Percentiles rank a stretch among this genome's conserved stretches.
Evolutionary conservation across 2,329 filamentous ascomycete species (phyloP).

Genomic region (Verticillium isaacii): DNA sequence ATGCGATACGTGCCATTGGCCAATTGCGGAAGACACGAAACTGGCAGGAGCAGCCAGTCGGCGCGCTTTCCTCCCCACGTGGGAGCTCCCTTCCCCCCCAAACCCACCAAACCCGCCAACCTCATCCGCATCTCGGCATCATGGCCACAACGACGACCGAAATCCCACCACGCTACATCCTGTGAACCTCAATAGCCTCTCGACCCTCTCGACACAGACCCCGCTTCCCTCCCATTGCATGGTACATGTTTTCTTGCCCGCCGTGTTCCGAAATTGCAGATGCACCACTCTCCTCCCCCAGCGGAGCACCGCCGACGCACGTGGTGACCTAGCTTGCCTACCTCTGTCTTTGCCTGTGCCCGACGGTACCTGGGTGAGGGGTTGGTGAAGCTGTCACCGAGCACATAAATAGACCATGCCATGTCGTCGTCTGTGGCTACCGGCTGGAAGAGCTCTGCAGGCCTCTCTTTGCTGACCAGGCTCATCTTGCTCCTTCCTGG

Average conservation of each 20-base stretch:
- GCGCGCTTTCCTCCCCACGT: not conserved
- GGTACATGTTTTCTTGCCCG: not conserved
- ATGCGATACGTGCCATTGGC: not conserved
- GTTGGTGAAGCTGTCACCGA: not conserved
- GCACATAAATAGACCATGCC: not conserved
- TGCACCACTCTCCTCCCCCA: not conserved
- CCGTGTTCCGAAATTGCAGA: not conserved
- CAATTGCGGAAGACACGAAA: not conserved
- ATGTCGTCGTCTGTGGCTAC: not conserved
- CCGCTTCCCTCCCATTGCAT: not conserved
- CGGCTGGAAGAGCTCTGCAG: not conserved
- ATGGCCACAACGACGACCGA: not conserved
- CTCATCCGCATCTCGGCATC: not conserved
- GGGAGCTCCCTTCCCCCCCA: not conserved
- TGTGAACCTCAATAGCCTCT: not conserved
- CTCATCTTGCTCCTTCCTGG: constrained; percentile 8
- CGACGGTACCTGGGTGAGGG: not conserved
- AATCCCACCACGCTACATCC: not conserved
- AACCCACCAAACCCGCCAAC: not conserved
- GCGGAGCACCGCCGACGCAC: not conserved
- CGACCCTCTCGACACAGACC: not conserved
- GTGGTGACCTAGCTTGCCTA: not conserved
- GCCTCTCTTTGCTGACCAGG: constrained; percentile 4
- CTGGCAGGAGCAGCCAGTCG: not conserved
- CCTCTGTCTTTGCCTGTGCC: too few relatives aligned